Percentiles rank a stretch among this genome's conserved stretches.
Conservation (phyloP, 2,329 filamentous ascomycete species). For the Pyrenochaeta sp. region DNA sequence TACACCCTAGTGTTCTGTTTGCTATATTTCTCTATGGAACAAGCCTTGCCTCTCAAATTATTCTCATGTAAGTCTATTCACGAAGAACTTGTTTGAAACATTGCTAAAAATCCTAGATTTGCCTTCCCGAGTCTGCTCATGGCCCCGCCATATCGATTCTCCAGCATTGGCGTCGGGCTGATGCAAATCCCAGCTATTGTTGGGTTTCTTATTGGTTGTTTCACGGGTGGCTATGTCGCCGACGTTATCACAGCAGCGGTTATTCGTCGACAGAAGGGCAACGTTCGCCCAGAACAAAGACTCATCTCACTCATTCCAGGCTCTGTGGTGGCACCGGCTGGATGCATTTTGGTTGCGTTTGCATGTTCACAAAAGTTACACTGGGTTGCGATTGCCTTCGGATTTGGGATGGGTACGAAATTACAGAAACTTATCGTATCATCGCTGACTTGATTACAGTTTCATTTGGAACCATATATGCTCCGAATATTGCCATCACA, state of each 20-base stretch:
- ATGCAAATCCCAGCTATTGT: constrained; percentile 15
- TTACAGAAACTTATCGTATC: background rate
- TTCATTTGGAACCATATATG: constrained; percentile 13
- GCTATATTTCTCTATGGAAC: constrained; percentile 15
- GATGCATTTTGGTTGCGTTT: constrained; percentile 9
- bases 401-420: constrained; percentile 11
- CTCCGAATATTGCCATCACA: constrained; percentile 11
- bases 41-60: constrained; percentile 10
- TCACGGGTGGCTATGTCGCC: constrained; percentile 10
- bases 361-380: constrained; percentile 12
- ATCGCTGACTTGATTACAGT: constrained; percentile 2
- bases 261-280: constrained; percentile 8
- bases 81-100: background rate
- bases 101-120: constrained; percentile 7
- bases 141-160: constrained; percentile 15
- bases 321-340: constrained; percentile 4
- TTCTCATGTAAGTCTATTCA: constrained; percentile 12
- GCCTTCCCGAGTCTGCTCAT: constrained; percentile 12
- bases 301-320: constrained; percentile 9
- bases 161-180: constrained; percentile 6
- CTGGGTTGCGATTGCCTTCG: constrained; percentile 13
- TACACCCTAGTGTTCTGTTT: constrained; percentile 7
- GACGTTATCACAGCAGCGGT: constrained; percentile 13
- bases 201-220: constrained; percentile 12
- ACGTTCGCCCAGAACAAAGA: constrained; percentile 11